Percentiles rank a stretch among this genome's conserved stretches.
Conservation (phyloP, 352 stramenopile species). For the Phytophthora fragariaefolia region DNA sequence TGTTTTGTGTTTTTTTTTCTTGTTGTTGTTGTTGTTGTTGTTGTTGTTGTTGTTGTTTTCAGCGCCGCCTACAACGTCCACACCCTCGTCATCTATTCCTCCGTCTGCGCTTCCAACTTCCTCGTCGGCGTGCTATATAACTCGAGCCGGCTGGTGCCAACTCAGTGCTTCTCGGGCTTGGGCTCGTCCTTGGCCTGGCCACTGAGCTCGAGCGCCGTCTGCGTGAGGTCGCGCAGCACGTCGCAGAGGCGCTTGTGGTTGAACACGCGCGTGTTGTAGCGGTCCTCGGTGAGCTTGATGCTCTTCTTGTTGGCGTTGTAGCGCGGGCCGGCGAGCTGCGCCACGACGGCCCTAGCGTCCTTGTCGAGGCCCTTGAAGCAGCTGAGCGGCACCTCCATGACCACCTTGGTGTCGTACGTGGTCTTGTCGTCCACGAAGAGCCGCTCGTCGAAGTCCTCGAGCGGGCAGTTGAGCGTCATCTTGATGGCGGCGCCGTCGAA, state of each 20-base stretch:
- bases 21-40: conserved; percentile 28
- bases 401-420: conserved; percentile 83
- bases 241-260: conserved; percentile 90
- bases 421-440: conserved; percentile 83
- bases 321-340: conserved; percentile 73
- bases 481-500: conserved; percentile 75
- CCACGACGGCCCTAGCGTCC: conserved; percentile 59
- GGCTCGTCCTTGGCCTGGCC: conserved; percentile 39
- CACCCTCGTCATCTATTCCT: conserved; percentile 27
- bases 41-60: not conserved
- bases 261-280: conserved; percentile 76
- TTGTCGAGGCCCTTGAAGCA: conserved; percentile 68
- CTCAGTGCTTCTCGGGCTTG: conserved; percentile 23
- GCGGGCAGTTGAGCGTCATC: conserved; percentile 76
- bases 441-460: conserved; percentile 86
- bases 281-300: conserved; percentile 84
- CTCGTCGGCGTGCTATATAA: no score
- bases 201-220: conserved; percentile 72
- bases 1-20: conserved; percentile 36
- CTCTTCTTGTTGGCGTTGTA: conserved; percentile 83
- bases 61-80: not conserved
- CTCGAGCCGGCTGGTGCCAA: no score
- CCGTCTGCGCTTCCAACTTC: conserved; percentile 15
- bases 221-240: conserved; percentile 78
- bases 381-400: conserved; percentile 77